phyloP scores from a whole-genome alignment of 2,329 filamentous ascomycete genomes.

The Blastomyces percursus region DNA sequence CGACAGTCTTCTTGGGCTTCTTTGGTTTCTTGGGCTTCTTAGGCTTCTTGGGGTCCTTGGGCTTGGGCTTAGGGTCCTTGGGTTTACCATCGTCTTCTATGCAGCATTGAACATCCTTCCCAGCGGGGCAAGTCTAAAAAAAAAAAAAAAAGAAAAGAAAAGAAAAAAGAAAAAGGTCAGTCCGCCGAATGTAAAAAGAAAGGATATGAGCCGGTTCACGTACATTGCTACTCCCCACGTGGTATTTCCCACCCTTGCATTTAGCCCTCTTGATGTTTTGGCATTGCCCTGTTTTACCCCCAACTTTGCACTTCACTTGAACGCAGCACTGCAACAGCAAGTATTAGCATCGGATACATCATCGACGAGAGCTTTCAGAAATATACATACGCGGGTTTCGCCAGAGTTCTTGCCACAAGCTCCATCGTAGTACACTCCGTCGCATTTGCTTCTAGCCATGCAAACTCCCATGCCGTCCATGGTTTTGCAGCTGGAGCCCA shows the following conservation, averaged over 20 bases:
- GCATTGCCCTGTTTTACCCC: not conserved
- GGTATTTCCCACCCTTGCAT: slow-evolving; percentile 5
- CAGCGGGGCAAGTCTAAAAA: slow-evolving; percentile 4
- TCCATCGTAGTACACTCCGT: slow-evolving; percentile 6
- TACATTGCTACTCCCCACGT: not conserved
- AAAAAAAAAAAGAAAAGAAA: too few species aligned
- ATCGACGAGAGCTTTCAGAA: not conserved
- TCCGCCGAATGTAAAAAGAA: not conserved
- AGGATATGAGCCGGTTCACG: not conserved
- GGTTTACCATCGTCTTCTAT: not conserved
- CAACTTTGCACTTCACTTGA: slow-evolving; percentile 5
- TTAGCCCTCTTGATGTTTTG: not conserved
- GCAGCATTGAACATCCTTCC: slow-evolving; percentile 7
- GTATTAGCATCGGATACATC: not conserved
- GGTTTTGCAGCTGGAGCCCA: slow-evolving; percentile 3
- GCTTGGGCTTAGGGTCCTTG: not conserved
- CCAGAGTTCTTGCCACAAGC: slow-evolving; percentile 3
- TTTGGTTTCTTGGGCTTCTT: not conserved
- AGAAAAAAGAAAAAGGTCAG: too few species aligned
- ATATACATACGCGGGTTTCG: slow-evolving; percentile 4
- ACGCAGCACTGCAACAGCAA: slow-evolving; percentile 7
- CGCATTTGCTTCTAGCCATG: slow-evolving; percentile 5
- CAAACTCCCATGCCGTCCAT: slow-evolving; percentile 6
- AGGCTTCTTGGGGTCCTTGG: not conserved
- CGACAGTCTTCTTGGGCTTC: slow-evolving; percentile 14